Percentiles rank a stretch among this genome's conserved stretches.
Conservation (phyloP, 768 basidiomycete genomes). For the Podaxis sp. region DNA sequence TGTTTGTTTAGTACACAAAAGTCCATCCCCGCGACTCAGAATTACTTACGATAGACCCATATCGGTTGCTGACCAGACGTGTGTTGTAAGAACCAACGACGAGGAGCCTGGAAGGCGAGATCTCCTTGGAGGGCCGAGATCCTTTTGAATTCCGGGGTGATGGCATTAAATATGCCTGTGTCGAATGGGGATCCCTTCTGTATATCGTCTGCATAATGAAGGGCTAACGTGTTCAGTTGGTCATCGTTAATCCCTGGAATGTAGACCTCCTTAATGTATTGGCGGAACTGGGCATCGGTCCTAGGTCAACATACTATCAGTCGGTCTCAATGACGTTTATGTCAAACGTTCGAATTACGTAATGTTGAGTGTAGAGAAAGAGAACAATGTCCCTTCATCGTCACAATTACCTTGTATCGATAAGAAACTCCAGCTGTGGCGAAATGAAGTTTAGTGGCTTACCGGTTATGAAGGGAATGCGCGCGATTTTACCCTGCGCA, state of each 20-base stretch:
- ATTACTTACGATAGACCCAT: conserved; percentile 39
- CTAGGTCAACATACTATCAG: conserved; percentile 11
- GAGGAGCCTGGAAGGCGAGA: conserved; percentile 45
- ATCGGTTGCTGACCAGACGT: conserved; percentile 31
- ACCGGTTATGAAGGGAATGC: conserved; percentile 50
- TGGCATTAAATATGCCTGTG: conserved; percentile 40
- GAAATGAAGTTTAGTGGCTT: background rate
- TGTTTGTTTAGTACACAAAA: conserved; percentile 25
- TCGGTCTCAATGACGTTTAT: background rate
- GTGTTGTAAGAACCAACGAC: conserved; percentile 42
- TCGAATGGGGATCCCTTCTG: conserved; percentile 51
- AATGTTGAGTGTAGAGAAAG: conserved; percentile 45
- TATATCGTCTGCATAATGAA: conserved; percentile 36
- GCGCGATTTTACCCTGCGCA: conserved; percentile 40
- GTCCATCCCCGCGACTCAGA: background rate
- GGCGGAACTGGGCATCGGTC: conserved; percentile 21
- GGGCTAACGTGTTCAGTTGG: conserved; percentile 27
- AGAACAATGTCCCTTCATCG: conserved; percentile 59
- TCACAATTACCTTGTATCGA: conserved; percentile 44
- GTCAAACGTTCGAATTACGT: conserved; percentile 30
- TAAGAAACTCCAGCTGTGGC: background rate
- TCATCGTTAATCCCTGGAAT: conserved; percentile 27
- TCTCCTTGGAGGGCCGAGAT: conserved; percentile 51
- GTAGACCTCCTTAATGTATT: conserved; percentile 25
- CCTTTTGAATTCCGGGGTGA: conserved; percentile 46